Base-by-base conservation (phyloP, 805 yeast species). In the Kuraishia ogatae region DNA sequence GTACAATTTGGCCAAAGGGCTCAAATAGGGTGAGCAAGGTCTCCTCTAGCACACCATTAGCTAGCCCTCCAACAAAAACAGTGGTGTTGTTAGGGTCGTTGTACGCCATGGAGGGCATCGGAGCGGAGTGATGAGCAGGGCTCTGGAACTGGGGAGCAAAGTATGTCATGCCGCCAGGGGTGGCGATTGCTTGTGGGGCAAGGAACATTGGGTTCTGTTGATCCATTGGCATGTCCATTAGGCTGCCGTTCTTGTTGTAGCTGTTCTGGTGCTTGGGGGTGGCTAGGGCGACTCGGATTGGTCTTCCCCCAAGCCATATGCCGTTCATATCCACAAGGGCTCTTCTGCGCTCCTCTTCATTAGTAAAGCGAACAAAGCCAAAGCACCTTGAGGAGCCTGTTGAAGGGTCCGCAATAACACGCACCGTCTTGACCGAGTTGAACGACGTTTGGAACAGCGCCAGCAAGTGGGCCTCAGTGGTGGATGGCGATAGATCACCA, bases 381-480 rank as follows among this genome's bases (percentile, higher is more conserved):
- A 87, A 87, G 62, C 94, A 85, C 60, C 93, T 74, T 2, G 90
- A 84, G 28, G 85, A 79, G 0, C 92, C 92, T 15, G 87, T 79
- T 5, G 87, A 79, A 2, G 94, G 94, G 64, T 87, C 93, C 0
- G 94, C 87, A 93, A 87, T 87, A 11, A 87, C 93, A 57, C 94
- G 73, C 6, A 87, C 94, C 1, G 94, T 87, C 61, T 85, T 86
- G 47, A 87, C 85, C 8, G 89, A 80, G 53, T 73, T 72, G 69
- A 80, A 87, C 56, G 77, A 77, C 49, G 81, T 78, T 66, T 87
- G 93, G 66, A 87, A 87, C 53, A 87, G 73, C 23, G 89, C 83
- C 52, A 87, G 69, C 56, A 87, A 69, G 66, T 87, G 92, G 5
- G 92, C 92, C 66, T 87, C 94, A 0, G 93, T 87, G 2, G 91